Base-by-base conservation (phyloP, 345 rosid genomes). In the Sapria himalayana region DNA sequence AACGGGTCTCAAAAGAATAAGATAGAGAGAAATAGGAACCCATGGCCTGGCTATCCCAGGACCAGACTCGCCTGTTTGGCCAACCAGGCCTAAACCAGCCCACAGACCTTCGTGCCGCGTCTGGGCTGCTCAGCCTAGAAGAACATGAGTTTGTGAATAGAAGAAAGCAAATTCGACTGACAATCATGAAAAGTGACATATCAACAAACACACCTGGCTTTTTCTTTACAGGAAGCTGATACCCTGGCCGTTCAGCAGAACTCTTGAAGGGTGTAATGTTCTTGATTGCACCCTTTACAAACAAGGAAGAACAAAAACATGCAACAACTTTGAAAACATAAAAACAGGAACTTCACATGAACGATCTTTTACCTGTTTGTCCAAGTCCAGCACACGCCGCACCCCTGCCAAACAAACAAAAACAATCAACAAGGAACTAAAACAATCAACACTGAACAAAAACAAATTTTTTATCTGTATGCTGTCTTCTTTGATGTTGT, bases 211-310 rank as follows among this genome's bases (percentile, higher is more conserved):
- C 74, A 89, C 98, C 40, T 35, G 78, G 78, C 56, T 68, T 74
- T 57, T 60, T 79, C 71, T 64, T 74, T 54, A 76, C 85, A 1
- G 74, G 91, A 18, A 80, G 78, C 27, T 50, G 76, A 66, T 82
- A 82, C 50, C 50, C 78, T 20, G 63, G 57, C 49, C 61, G 80
- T 50, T 37, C 74, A 19, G 37, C 52, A 41, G 50, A 32, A 55
- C 60, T 46, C 55, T 56, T 71, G 40, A 60, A 25, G 43, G 57
- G 44, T 43, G 61, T 74, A 16, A 61, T 63, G 40, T 58, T 65
- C 70, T 63, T 67, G 22, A 56, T 41, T 2, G 63, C 57, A 69
- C 59, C 72, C 81, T 79, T 53, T 39, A 37, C 11, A 33, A 2
- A 47, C 11, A 41, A n/a, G 29, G 19, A 49, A 33, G 15, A 29